Conservation (phyloP, 257 asterid genomes). For the Prunella vulgaris region DNA sequence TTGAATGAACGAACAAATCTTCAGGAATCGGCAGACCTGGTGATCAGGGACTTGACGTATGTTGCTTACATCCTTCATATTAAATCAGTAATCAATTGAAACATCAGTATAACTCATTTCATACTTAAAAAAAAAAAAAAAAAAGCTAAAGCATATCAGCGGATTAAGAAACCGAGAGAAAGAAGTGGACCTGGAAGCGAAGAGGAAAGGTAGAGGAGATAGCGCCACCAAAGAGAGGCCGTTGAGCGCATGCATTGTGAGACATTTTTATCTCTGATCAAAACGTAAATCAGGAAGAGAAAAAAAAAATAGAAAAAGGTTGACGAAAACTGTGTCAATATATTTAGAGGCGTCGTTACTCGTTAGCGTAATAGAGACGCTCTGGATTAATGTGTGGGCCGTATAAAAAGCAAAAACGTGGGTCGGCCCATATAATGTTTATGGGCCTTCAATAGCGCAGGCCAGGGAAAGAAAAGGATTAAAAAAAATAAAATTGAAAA, state of each 20-base stretch:
- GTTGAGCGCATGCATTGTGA: slow-evolving; percentile 37
- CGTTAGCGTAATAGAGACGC: slow-evolving; percentile 32
- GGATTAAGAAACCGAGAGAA: background rate
- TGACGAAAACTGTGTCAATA: no score
- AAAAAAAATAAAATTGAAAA: no score
- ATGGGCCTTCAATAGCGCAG: no score
- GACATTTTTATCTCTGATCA: slow-evolving; percentile 38
- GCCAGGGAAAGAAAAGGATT: no score
- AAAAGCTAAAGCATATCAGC: background rate
- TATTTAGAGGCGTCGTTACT: no score
- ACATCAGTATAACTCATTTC: background rate
- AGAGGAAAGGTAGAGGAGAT: slow-evolving; percentile 56
- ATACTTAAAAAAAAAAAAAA: background rate
- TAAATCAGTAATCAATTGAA: background rate
- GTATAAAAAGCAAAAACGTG: no score
- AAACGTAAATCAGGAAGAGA: no score
- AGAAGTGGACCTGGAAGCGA: slow-evolving; percentile 56
- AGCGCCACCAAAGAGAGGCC: slow-evolving; percentile 75
- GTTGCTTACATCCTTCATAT: slow-evolving; percentile 66
- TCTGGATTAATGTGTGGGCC: slow-evolving; percentile 1
- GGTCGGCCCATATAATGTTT: background rate
- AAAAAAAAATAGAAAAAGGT: no score
- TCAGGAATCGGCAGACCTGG: slow-evolving; percentile 49
- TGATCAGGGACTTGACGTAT: slow-evolving; percentile 93
- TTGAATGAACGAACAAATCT: background rate